These are phyloP conservation scores for Amanita rubescens DNA, from an alignment of 768 basidiomycete genomes.

Conservation along the genomic window DNA sequence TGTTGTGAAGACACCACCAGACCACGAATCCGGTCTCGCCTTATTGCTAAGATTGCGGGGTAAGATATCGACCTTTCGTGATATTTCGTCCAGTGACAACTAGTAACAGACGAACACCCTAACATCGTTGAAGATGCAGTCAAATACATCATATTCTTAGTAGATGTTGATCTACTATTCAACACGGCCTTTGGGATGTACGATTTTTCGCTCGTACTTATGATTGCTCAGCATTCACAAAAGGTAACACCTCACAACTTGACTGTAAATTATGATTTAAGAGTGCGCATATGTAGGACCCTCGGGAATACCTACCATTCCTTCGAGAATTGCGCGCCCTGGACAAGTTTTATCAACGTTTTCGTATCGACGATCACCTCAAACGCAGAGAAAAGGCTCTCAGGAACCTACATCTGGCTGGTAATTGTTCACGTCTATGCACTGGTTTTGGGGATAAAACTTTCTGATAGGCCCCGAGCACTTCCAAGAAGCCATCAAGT, in stretches of 20 bases:
- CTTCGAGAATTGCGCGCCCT: conserved; percentile 79
- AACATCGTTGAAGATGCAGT: conserved; percentile 90
- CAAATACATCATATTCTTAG: conserved; percentile 97
- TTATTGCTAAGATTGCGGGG: conserved; percentile 75
- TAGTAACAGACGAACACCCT: conserved; percentile 46
- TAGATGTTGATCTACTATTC: conserved; percentile 86
- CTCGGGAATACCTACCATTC: conserved; percentile 96
- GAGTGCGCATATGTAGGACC: conserved; percentile 59
- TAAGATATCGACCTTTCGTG: conserved; percentile 22
- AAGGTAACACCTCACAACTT: conserved; percentile 61
- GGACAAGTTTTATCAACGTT: conserved; percentile 77
- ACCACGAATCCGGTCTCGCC: conserved; percentile 78
- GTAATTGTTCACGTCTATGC: conserved; percentile 25
- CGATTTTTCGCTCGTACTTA: conserved; percentile 90
- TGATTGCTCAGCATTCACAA: conserved; percentile 96
- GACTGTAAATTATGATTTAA: conserved; percentile 2
- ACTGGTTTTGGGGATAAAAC: background rate
- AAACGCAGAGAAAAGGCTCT: conserved; percentile 71
- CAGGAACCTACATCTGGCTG: conserved; percentile 64
- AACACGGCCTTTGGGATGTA: conserved; percentile 98
- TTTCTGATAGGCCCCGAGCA: conserved; percentile 44
- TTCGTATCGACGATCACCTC: conserved; percentile 90
- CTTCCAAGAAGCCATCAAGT: conserved; percentile 76
- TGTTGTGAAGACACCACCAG: conserved; percentile 86
- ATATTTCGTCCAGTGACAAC: background rate